Evolutionary conservation across 345 rosid genomes (phyloP).

Genomic region (Corymbia maculata): DNA sequence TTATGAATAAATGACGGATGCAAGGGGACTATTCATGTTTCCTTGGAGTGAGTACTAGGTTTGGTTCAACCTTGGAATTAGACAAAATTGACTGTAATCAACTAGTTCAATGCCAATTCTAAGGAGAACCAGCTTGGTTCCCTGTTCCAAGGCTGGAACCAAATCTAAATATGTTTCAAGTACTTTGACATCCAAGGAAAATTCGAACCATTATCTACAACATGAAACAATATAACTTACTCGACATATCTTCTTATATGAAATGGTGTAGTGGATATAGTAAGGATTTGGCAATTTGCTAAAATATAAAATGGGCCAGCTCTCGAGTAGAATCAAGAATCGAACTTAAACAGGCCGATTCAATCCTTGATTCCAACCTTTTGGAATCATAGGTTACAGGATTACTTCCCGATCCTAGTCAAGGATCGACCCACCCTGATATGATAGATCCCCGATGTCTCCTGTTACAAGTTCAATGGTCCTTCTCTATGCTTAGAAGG

Average conservation of each 20-base stretch:
- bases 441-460: neutral
- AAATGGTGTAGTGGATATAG: neutral
- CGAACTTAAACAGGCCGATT: neutral
- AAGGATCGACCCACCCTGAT: neutral
- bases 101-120: neutral
- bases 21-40: neutral
- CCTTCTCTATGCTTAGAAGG: neutral
- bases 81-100: neutral
- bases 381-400: neutral
- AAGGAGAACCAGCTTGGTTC: neutral
- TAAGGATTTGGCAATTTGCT: neutral
- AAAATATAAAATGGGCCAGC: neutral
- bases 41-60: neutral
- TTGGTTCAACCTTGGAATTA: neutral
- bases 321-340: neutral
- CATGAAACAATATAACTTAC: neutral
- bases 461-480: neutral
- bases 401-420: neutral
- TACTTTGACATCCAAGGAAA: neutral
- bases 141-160: fast-evolving
- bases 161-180: neutral
- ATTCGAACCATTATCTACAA: neutral
- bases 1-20: neutral
- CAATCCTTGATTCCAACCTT: neutral
- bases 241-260: neutral